A percentile compares a stretch with the other conserved stretches of the same genome.
Conservation (phyloP, 208 protist species). For the Crithidia sp. region DNA sequence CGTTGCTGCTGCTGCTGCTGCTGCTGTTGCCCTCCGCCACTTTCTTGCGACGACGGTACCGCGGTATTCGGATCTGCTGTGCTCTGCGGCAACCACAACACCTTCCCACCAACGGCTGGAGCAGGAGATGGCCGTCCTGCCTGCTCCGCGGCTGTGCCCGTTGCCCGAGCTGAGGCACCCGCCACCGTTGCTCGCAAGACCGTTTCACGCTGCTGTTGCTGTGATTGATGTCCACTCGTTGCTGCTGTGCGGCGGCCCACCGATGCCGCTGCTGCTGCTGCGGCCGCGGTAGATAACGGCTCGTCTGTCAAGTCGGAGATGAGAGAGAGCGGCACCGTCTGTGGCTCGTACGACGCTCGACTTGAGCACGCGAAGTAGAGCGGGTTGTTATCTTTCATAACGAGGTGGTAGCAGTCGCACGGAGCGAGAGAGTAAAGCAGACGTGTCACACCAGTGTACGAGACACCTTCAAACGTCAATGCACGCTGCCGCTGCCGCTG, state of each 20-base stretch:
- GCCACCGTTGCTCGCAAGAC: background rate
- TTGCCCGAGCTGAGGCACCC: background rate
- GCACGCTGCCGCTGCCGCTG: background rate
- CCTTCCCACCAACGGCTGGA: conserved; percentile 4
- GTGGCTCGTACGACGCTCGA: conserved; percentile 51
- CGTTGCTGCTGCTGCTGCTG: background rate
- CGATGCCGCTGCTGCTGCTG: no score
- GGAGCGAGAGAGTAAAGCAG: conserved; percentile 75
- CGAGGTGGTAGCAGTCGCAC: conserved; percentile 78
- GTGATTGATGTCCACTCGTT: background rate
- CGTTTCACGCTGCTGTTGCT: background rate
- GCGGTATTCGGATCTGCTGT: background rate
- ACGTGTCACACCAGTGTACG: conserved; percentile 50
- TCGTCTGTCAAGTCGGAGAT: conserved; percentile 57
- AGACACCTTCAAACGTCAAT: conserved; percentile 31
- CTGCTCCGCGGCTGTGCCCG: background rate
- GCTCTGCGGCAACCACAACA: background rate
- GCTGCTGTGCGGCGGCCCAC: background rate
- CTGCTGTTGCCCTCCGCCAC: background rate
- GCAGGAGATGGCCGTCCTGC: conserved; percentile 2
- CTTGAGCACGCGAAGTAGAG: conserved; percentile 70
- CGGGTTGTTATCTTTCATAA: conserved; percentile 65
- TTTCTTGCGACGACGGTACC: no score
- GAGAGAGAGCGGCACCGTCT: conserved; percentile 61
- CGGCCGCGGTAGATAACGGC: background rate